Evolutionary conservation across 169 alveolate species (phyloP).

Genomic region (Plasmodium relictum): DNA sequence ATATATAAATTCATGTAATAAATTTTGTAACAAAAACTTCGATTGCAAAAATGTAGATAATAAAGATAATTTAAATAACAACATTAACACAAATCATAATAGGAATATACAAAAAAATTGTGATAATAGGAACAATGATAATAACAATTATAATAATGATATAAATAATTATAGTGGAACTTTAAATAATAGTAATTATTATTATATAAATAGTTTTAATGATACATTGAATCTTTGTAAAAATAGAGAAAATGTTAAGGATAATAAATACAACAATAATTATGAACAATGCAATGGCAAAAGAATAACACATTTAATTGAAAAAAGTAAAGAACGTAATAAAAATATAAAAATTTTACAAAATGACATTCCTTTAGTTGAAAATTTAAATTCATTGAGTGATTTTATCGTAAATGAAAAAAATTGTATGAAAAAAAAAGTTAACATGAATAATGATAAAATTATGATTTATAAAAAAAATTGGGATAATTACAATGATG

Average conservation of each 20-base stretch:
- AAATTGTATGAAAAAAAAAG: neutral
- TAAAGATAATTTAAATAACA: neutral
- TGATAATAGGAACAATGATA: neutral
- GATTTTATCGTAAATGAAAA: slow-evolving; percentile 15
- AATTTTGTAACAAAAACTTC: neutral
- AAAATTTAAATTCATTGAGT: neutral
- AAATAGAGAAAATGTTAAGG: slow-evolving; percentile 5
- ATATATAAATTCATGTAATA: neutral
- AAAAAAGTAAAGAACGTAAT: neutral
- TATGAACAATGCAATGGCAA: neutral
- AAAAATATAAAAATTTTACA: neutral
- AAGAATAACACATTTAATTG: neutral
- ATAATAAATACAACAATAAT: neutral
- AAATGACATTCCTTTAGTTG: neutral
- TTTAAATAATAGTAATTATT: neutral
- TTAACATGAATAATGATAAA: neutral
- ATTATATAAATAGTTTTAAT: neutral
- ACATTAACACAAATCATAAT: neutral
- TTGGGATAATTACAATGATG: neutral
- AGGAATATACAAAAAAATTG: neutral
- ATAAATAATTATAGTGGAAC: neutral
- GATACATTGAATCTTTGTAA: neutral
- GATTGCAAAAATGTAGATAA: slow-evolving; percentile 5
- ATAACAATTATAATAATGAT: neutral
- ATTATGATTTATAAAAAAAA: neutral